Evolutionary conservation across 768 basidiomycete species (phyloP), one percentile per base, ranked within the genome.

Genomic region (Vararia minispora): DNA sequence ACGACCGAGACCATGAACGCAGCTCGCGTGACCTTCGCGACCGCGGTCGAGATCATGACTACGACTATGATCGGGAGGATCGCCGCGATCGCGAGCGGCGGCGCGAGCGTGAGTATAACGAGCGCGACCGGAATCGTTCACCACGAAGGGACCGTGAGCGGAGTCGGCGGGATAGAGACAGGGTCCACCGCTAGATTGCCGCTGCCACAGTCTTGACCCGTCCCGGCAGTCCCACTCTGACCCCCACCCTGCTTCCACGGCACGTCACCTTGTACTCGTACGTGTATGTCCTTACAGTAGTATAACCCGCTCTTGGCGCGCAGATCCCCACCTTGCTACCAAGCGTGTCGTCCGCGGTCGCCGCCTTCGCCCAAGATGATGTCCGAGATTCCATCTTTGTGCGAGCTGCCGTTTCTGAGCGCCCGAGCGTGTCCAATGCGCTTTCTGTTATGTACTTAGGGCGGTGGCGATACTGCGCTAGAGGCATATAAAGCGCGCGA

Each of bases 21-120:
- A 11, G 22, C 17, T 28, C 12, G 22, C 26, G 24, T 24, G 13
- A 31, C 12, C 31, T 7, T 12, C 13, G 33, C 29, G 22, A 23
- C n/a, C 20, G 11, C n/a, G 40, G 40, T 20, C 3, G 30, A 8
- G 44, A 35, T 8, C 24, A 27, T 28, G 44, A 45, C n/a, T 30
- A 37, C 13, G 31, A 28, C 20, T 13, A 40, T 4, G 22, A 14
- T 8, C 26, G 23, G 18, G 30, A 27, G 16, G 16, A 33, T 13
- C 22, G 17, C 13, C 16, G 26, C n/a, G 36, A 32, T 5, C 25
- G 20, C 20, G 38, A 21, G 22, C 34, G 28, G 11, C 24, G 31
- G 13, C 12, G 22, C 2, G 34, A 31, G 22, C 39, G 37, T 66
- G 68, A 35, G 54, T n/a, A n/a, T n/a, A n/a, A n/a, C n/a, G n/a